Percentiles rank a stretch among this genome's conserved stretches.
Conservation (phyloP, 768 basidiomycete species). For the Tephrocybe rancida region DNA sequence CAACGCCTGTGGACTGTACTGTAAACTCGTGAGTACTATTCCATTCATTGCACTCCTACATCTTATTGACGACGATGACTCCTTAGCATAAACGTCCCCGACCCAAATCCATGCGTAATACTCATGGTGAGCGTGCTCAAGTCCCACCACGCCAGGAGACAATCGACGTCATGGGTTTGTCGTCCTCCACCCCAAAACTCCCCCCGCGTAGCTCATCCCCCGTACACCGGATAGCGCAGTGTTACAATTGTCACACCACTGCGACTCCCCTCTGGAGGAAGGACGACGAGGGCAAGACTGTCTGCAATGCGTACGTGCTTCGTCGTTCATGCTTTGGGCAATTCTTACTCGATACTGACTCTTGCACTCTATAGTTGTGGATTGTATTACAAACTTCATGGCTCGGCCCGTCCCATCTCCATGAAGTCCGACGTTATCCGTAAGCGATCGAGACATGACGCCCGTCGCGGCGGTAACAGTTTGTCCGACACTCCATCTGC, state of each 20-base stretch:
- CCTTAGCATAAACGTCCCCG: conserved; percentile 83
- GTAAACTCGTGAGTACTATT: conserved; percentile 65
- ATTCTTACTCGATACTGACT: background rate
- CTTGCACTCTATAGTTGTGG: conserved; percentile 57
- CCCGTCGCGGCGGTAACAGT: conserved; percentile 56
- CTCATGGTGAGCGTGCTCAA: conserved; percentile 72
- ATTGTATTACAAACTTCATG: conserved; percentile 84
- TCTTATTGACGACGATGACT: conserved; percentile 1
- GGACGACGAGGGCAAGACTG: conserved; percentile 89
- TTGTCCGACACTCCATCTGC: conserved; percentile 73
- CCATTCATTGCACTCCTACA: background rate
- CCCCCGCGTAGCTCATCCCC: conserved; percentile 30
- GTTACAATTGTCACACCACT: conserved; percentile 89
- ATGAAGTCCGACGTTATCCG: conserved; percentile 93
- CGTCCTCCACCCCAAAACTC: conserved; percentile 27
- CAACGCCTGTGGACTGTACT: conserved; percentile 88
- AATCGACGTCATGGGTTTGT: conserved; percentile 73
- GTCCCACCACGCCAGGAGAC: conserved; percentile 67
- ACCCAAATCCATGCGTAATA: conserved; percentile 84
- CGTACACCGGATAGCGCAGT: conserved; percentile 62
- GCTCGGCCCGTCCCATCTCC: conserved; percentile 82
- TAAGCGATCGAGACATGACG: conserved; percentile 83
- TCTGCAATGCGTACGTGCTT: conserved; percentile 85
- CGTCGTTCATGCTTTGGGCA: background rate
- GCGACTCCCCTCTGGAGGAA: conserved; percentile 90